Percentiles rank a stretch among this genome's conserved stretches.
These are phyloP conservation scores for Cucurbitaria berberidis DNA, from an alignment of 2,329 filamentous ascomycete species.

Conservation along the genomic window DNA sequence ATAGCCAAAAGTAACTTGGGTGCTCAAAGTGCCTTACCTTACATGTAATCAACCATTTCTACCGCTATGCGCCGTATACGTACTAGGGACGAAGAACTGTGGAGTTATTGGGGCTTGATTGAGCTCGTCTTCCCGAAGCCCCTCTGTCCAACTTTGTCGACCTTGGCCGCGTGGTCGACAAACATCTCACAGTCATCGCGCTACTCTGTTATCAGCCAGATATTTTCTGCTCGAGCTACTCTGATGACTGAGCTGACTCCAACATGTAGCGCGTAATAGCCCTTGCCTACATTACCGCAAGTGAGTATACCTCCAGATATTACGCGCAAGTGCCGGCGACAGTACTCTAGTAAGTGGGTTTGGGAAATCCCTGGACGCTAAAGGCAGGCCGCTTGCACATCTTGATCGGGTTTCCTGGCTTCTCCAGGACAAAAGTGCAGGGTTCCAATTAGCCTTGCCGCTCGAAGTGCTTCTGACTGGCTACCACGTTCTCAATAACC, in stretches of 20 bases:
- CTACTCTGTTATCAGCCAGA: slow-evolving; percentile 2
- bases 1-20: too few species aligned
- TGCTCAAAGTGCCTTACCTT: too few species aligned
- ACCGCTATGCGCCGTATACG: background rate
- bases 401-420: background rate
- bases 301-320: background rate
- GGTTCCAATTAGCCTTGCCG: background rate
- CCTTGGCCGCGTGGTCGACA: background rate
- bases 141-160: background rate
- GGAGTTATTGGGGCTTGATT: background rate
- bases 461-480: background rate
- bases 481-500: slow-evolving; percentile 9
- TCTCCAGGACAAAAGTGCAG: background rate
- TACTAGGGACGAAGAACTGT: background rate
- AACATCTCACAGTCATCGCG: slow-evolving; percentile 2
- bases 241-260: background rate
- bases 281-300: background rate
- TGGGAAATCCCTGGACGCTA: slow-evolving; percentile 7
- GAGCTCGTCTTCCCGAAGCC: background rate
- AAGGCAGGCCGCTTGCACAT: slow-evolving; percentile 2
- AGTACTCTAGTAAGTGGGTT: slow-evolving; percentile 11
- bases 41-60: background rate
- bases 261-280: background rate
- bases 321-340: slow-evolving; percentile 6
- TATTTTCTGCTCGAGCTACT: background rate